phyloP scores from a whole-genome alignment of 2,329 filamentous ascomycete species.

The Aspergillus ruber region DNA sequence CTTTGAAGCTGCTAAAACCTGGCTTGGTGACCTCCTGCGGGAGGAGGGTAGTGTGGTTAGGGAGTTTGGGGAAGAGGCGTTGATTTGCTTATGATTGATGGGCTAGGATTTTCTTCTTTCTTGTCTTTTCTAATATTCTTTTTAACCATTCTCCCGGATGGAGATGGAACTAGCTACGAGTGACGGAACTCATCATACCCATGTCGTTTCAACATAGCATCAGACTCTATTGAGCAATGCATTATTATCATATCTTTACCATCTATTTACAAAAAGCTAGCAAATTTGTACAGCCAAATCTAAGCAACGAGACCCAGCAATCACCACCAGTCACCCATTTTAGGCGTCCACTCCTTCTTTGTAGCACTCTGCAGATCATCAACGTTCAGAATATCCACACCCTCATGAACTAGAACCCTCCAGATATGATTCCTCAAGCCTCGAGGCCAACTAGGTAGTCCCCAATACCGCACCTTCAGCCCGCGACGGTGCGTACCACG shows the following conservation, averaged over 20 bases:
- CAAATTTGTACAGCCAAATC: not conserved
- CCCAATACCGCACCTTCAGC: slow-evolving; percentile 53
- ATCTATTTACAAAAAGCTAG: not conserved
- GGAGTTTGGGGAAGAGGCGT: slow-evolving; percentile 71
- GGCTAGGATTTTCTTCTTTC: not conserved
- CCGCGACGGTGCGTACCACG: slow-evolving; percentile 46
- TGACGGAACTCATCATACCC: too few species aligned
- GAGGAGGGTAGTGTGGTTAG: slow-evolving; percentile 65
- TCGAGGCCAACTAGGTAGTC: slow-evolving; percentile 50
- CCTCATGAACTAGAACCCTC: slow-evolving; percentile 48
- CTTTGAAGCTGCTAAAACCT: slow-evolving; percentile 73
- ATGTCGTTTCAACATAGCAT: too few species aligned
- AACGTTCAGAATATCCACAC: slow-evolving; percentile 52
- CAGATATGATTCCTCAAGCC: slow-evolving; percentile 50
- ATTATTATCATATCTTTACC: too few species aligned
- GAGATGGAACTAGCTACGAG: too few species aligned
- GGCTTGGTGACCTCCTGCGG: slow-evolving; percentile 69
- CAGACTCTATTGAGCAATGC: too few species aligned
- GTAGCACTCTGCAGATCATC: slow-evolving; percentile 50
- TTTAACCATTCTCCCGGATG: too few species aligned
- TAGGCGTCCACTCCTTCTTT: slow-evolving; percentile 41
- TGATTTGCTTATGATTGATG: slow-evolving; percentile 60
- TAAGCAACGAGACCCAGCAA: not conserved
- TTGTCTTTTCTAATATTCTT: too few species aligned
- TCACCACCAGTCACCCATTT: slow-evolving; percentile 30